Base-by-base conservation (phyloP, 306 rosid genomes). In the Canavalia ensiformis region DNA sequence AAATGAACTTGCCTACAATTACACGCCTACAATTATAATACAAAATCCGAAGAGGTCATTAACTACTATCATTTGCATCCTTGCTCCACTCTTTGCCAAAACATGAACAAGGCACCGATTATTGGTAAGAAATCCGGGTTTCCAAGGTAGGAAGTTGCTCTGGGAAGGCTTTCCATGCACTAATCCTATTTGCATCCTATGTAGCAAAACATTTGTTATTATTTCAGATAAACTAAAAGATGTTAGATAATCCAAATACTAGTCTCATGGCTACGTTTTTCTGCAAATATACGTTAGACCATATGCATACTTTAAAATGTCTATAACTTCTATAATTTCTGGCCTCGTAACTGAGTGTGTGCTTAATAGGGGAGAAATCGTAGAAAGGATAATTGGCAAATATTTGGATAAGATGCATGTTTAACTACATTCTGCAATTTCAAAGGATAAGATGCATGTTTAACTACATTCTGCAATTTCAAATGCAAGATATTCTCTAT, bases 141-240 rank as follows among this genome's bases (percentile, higher is more conserved):
- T 37, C 41, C 4, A 37, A 0, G 33, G 6, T 52, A 28, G 39
- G 66, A 60, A 76, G 68, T 29, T 25, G 50, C 65, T 71, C 44
- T 28, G 54, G 8, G 8, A 64, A 49, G 72, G 45, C 52, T 72
- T 54, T 72, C 25, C 37, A 64, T 55, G 68, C 68, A 37, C 58
- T 5, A 34, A 31, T 74, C 68, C 80, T 78, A 64, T 51, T 42
- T 75, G 9, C 6, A 42, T 80, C 88, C 88, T 80, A 79, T 56
- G 6, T 41, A 35, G n/a, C 44, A 69, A 75, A 84, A 51, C 74
- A 79, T 35, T 25, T 41, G 41, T 60, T 51, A 35, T 47, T 42
- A 83, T 41, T 77, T 67, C 29, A 68, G 59, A 59, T 49, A 67
- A 67, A 47, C 81, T 78, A 55, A 31, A 56, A 9, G 45, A 34